A percentile compares a stretch with the other conserved stretches of the same genome.
phyloP scores from a whole-genome alignment of 2,329 filamentous ascomycete species.

The Akanthomyces uredinophilus region DNA sequence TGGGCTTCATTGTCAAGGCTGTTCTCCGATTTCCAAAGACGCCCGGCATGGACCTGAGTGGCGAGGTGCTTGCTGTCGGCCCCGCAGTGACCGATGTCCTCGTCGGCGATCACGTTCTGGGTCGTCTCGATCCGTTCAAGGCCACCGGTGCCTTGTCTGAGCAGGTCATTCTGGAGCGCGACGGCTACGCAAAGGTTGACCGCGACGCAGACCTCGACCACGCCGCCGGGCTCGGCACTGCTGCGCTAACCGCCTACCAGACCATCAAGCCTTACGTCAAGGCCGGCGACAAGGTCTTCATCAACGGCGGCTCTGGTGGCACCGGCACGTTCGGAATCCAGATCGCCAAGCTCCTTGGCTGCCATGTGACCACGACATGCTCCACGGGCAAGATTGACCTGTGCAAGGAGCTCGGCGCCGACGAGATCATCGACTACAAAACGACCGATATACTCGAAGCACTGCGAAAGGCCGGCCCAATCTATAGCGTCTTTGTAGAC shows the following conservation, averaged over 20 bases:
- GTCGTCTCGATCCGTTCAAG: conserved; percentile 26
- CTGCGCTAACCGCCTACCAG: conserved; percentile 45
- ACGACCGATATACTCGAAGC: conserved; percentile 35
- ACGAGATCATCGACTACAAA: conserved; percentile 60
- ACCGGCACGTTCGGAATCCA: conserved; percentile 58
- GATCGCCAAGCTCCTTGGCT: conserved; percentile 57
- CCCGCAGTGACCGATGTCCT: conserved; percentile 25
- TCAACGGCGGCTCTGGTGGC: conserved; percentile 63
- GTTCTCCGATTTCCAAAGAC: conserved; percentile 34
- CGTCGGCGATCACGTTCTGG: conserved; percentile 41
- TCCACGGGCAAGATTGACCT: conserved; percentile 54
- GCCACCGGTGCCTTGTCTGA: conserved; percentile 39
- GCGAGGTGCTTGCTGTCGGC: conserved; percentile 37
- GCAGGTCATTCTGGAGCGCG: conserved; percentile 32
- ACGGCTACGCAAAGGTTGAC: conserved; percentile 34
- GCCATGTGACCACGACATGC: conserved; percentile 56
- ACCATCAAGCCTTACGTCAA: conserved; percentile 42
- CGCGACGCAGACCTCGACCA: conserved; percentile 34
- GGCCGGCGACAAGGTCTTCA: conserved; percentile 53
- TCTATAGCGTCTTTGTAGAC: conserved; percentile 48
- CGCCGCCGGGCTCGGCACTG: conserved; percentile 39
- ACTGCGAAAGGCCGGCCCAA: conserved; percentile 37
- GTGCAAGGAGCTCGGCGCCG: conserved; percentile 55
- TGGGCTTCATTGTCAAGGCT: conserved; percentile 32
- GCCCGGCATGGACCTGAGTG: conserved; percentile 47